Evolutionary conservation across 1,284 basidiomycete species (phyloP).

Genomic region (Rhodotorula sp.): DNA sequence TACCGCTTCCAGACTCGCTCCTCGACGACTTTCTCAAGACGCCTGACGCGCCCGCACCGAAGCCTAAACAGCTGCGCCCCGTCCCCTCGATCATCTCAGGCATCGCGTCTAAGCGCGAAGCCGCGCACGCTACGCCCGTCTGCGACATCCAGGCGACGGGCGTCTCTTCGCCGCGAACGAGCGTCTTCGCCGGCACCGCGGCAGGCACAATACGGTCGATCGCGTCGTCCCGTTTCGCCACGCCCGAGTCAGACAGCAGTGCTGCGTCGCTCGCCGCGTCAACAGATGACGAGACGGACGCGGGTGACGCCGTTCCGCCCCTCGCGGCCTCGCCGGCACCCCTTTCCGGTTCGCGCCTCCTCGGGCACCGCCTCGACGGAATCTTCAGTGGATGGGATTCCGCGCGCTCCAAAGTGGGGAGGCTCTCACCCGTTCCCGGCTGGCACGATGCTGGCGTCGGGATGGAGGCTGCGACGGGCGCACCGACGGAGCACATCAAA

Average conservation of each 20-base stretch:
- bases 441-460: neutral
- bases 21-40: conserved; percentile 26
- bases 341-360: neutral
- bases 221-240: neutral
- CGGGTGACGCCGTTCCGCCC: neutral
- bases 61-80: neutral
- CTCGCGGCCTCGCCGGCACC: neutral
- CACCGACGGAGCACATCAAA: conserved; percentile 27
- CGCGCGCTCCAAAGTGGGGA: neutral
- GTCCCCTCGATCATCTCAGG: conserved; percentile 12
- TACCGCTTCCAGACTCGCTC: conserved; percentile 6
- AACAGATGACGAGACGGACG: neutral
- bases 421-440: neutral
- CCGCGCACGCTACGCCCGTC: neutral
- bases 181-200: neutral
- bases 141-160: conserved; percentile 5
- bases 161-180: neutral
- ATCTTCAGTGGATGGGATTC: conserved; percentile 6
- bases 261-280: neutral
- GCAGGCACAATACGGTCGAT: conserved; percentile 7
- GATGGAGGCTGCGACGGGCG: neutral
- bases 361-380: neutral
- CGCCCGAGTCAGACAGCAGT: neutral
- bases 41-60: conserved; percentile 1
- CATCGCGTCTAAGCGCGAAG: conserved; percentile 7